Percentiles rank a stretch among this genome's conserved stretches.
Conservation (phyloP, 139 green algal genomes). For the Edaphochlamys debaryana region DNA sequence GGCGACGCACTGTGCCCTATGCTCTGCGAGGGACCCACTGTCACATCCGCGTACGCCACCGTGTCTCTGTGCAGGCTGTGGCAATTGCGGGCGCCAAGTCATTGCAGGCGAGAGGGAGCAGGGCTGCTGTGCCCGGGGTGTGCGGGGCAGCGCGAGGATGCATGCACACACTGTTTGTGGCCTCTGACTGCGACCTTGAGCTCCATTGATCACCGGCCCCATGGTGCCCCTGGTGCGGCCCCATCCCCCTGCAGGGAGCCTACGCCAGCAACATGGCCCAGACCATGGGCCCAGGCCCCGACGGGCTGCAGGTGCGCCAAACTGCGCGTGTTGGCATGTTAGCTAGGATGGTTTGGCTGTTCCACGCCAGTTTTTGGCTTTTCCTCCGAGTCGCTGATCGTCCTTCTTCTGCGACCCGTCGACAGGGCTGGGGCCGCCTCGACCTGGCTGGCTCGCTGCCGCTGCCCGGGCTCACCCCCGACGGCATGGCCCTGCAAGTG, state of each 20-base stretch:
- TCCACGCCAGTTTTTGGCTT: constrained; percentile 52
- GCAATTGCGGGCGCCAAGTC: background rate
- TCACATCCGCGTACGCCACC: too few species aligned
- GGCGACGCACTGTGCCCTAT: background rate
- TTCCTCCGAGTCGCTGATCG: background rate
- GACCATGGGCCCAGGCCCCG: background rate
- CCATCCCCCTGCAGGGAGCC: background rate
- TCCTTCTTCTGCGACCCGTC: too few species aligned
- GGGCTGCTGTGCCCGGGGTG: background rate
- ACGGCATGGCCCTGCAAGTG: constrained; percentile 11
- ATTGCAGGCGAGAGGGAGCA: background rate
- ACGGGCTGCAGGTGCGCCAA: background rate
- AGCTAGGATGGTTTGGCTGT: too few species aligned
- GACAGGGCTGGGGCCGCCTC: constrained; percentile 33
- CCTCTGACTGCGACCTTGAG: too few species aligned
- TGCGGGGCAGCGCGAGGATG: too few species aligned
- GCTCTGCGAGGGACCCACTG: too few species aligned
- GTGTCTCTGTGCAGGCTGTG: background rate
- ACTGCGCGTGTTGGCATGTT: too few species aligned
- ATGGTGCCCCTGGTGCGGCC: too few species aligned
- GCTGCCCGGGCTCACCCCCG: constrained; percentile 51
- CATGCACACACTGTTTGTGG: too few species aligned
- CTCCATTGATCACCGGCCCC: too few species aligned
- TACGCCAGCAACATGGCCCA: background rate
- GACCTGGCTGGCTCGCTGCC: constrained; percentile 29